Base-by-base conservation (phyloP, 129 eudicot genomes). In the carrot (Daucus carota) region DNA sequence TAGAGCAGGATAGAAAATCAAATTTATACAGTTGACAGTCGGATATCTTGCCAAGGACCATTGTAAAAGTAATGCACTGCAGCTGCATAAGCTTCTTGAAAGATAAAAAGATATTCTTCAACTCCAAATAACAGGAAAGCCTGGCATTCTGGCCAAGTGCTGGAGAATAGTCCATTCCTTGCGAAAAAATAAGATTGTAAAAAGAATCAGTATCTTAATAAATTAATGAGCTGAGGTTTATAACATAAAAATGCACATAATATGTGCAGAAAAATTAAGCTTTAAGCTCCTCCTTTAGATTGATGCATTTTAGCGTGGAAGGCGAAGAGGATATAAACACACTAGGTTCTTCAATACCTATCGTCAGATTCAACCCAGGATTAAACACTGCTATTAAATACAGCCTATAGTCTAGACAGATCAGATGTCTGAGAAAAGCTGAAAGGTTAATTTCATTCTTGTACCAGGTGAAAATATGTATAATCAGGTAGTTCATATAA, bases 71-170 rank as follows among this genome's bases (percentile, higher is more conserved):
- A 87, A 79, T 84, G 92, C 97, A 94, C 91, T 79, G 96, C 99
- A 83, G 99, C 92, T 80, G 82, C 87, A 44, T 94, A 94, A 80
- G 99, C 97, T 83, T 94, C 97, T 89, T 88, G 96, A 79, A 94
- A 94, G 76, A 94, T 94, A 78, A 83, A 91, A 15, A 94, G 85
- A 86, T 87, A 94, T 80, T 94, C 99, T 81, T 94, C 97, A 83
- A 91, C 99, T 74, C 99, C 99, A 81, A 94, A 91, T 73, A 94
- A 75, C 50, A 94, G 79, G 83, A 80, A 94, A 1, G 97, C 99
- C 99, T 94, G 88, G 50, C 65, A 79, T 15, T 65, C 28, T 54
- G n/a, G 14, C 26, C 63, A 54, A 22, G 63, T 54, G 20, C 59
- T 50, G 24, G 59, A 50, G 62, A 48, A 48, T 6, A 48, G 1